Evolutionary conservation across 495 filamentous ascomycete genomes (phyloP), one percentile per base, ranked within the genome.

Genomic region (Talaromyces liani): DNA sequence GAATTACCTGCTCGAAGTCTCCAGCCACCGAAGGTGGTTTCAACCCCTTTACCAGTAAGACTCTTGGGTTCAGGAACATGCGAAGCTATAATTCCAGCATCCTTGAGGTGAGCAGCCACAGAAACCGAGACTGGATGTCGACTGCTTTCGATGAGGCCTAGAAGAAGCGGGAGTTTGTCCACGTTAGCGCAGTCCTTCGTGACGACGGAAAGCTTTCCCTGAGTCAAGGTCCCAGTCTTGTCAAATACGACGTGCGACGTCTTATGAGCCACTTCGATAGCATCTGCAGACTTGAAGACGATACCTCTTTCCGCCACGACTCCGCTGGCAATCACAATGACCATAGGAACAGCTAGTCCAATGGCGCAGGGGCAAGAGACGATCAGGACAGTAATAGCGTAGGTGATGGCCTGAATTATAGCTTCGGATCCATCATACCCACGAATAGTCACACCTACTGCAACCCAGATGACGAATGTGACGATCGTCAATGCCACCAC

Each of bases 301-400:
- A 94, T 71, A 0, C 90, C 91, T 45, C 77, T 71, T 54, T 87
- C 82, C 14, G 90, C 87, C 0, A 80, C 87, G n/a, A 88, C 77
- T 4, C 89, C 87, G 33, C 87, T 84, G 0, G 84, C 84, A 58
- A 93, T 86, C 1, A 92, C 82, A 56, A 91, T 75, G 7, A 92
- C 91, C 88, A 93, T 91, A 1, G 91, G 91, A 3, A 93, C 87
- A 1, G 89, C 89, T 9, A 93, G 79, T 0, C 89, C 88, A 62
- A 94, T 87, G 2, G 91, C 91, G 63, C 91, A 94, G 20, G 91
- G 91, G 65, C 91, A 94, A 9, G 89, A 92, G 6, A 93, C 86
- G 54, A 90, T 86, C 7, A 93, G 81, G 0, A 87, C 85, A 0
- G 89, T 82, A 62, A 93, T 87, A 22, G 85, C 83, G 65, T 88